Evolutionary conservation across 2,329 filamentous ascomycete genomes (phyloP), one percentile per base, ranked within the genome.

Genomic region (Exophiala sp.): DNA sequence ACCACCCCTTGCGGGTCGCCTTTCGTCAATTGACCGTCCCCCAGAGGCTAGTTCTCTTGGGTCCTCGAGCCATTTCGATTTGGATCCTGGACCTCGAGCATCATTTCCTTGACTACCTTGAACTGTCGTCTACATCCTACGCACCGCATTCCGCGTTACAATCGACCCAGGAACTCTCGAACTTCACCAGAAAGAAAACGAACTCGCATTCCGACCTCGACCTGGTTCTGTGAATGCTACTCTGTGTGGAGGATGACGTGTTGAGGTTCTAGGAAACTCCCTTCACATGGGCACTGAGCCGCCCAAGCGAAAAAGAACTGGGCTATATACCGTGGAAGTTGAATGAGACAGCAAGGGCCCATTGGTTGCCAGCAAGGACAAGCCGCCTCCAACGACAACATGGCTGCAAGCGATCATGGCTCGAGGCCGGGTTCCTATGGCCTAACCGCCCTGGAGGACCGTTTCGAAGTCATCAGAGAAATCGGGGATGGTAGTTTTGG

Each of bases 401-500:
- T 86, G 39, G 81, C 88, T 69, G 77, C 80, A 65, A 82, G 83
- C 68, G 88, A 91, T 64, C 73, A 82, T 63, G 78, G 84, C 69
- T 80, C 83, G 63, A 80, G 86, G 66, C 80, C 80, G 68, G 79
- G 81, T 60, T 73, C 68, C 57, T 68, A 67, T 58, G 74, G 67
- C 64, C 77, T 71, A 66, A 63, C 83, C 71, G 79, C 82, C 46
- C 81, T 98, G 46, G 90, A 96, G 67, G 93, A 98, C 66, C 83
- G 90, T 61, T 98, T 96, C 67, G 91, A 98, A 70, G 83, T 98
- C 48, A 74, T 98, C 66, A 98, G 97, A 72, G 93, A 98, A 65
- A 94, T 98, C 67, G 93, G 93, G 43, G 93, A 98, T 81, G 93
- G 93, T 60, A 97, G 93, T 73, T 98, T 98, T 67, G 93, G 93